phyloP scores from a whole-genome alignment of 2,329 filamentous ascomycete species.

The Gyromitra esculenta region DNA sequence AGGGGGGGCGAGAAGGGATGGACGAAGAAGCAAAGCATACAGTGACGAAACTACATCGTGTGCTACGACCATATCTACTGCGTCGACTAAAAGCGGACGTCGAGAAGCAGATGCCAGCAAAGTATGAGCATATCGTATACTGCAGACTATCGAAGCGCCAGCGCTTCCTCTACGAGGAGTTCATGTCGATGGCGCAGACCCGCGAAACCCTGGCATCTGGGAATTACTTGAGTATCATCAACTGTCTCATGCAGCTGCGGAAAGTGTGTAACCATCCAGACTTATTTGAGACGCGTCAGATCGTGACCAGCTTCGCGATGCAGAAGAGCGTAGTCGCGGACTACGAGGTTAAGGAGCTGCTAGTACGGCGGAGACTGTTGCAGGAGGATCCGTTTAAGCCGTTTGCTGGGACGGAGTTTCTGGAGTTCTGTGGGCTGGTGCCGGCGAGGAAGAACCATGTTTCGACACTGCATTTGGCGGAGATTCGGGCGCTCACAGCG shows the following conservation, averaged over 20 bases:
- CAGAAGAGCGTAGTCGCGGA: constrained; percentile 77
- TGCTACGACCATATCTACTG: constrained; percentile 89
- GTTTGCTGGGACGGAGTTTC: constrained; percentile 70
- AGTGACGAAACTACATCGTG: constrained; percentile 91
- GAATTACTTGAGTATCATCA: constrained; percentile 97
- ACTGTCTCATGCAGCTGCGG: constrained; percentile 94
- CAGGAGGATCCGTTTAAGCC: constrained; percentile 64
- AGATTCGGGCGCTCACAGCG: constrained; percentile 51
- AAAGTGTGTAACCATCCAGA: constrained; percentile 99
- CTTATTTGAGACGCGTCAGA: constrained; percentile 92
- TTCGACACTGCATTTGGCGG: constrained; percentile 61
- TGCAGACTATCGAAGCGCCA: constrained; percentile 95
- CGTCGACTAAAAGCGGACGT: constrained; percentile 94
- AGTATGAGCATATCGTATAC: constrained; percentile 96
- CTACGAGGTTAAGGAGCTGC: constrained; percentile 76
- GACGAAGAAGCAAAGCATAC: constrained; percentile 92
- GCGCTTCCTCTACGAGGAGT: constrained; percentile 94
- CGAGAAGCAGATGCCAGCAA: constrained; percentile 98
- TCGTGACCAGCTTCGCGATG: constrained; percentile 97
- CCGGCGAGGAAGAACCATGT: constrained; percentile 75
- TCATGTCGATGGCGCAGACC: constrained; percentile 88
- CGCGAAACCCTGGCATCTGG: constrained; percentile 87
- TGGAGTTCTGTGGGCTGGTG: constrained; percentile 81
- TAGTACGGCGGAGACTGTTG: constrained; percentile 75
- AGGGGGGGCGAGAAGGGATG: constrained; percentile 91